phyloP scores from a whole-genome alignment of 306 rosid genomes.

The Mimosa pudica region DNA sequence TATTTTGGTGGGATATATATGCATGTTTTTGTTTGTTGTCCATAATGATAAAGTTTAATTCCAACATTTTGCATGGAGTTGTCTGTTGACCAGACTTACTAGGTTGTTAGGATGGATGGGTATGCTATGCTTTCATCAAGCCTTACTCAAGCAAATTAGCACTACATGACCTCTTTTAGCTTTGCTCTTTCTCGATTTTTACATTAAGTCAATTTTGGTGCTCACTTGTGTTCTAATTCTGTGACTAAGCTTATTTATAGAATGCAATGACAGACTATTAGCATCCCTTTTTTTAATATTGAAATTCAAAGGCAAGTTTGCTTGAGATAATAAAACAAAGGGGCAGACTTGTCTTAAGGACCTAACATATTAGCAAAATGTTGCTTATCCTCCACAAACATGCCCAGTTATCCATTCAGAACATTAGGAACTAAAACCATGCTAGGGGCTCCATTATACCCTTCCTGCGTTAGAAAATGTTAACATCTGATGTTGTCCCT shows the following conservation, averaged over 20 bases:
- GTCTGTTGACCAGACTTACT: background rate
- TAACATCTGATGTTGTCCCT: no score
- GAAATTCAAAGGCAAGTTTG: no score
- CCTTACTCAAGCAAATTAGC: background rate
- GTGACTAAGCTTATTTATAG: background rate
- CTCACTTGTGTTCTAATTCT: background rate
- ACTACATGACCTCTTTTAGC: background rate
- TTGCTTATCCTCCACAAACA: no score
- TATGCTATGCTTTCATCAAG: background rate
- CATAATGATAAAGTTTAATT: background rate
- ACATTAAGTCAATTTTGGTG: background rate
- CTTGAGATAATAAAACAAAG: no score
- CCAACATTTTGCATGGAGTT: slow-evolving; percentile 10
- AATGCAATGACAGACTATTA: background rate
- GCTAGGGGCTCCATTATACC: no score
- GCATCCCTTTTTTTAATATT: no score
- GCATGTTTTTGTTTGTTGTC: background rate
- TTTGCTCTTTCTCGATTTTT: background rate
- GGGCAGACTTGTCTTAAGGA: no score
- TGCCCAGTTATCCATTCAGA: no score
- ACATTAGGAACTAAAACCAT: no score
- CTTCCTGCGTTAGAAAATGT: no score
- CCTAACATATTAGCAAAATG: no score
- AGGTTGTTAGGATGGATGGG: background rate
- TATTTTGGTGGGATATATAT: background rate